phyloP scores from a whole-genome alignment of 176 grass and related monocot species.

The Oryza nivara region DNA sequence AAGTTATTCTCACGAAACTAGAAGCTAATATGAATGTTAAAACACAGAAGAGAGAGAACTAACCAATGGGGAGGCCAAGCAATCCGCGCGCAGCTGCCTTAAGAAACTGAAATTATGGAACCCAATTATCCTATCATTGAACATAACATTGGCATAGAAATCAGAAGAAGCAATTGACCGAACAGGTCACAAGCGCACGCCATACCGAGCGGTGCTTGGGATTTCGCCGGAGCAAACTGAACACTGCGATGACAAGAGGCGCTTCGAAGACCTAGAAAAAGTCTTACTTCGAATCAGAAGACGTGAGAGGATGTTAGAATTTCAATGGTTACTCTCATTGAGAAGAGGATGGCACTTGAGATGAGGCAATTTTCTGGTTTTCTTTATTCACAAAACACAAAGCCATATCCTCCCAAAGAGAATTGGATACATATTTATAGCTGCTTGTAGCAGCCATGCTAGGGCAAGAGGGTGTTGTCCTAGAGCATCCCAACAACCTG shows the following conservation, averaged over 20 bases:
- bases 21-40: conserved; percentile 23
- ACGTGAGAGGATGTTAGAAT: background rate
- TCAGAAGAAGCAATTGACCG: background rate
- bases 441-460: too few species aligned
- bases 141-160: background rate
- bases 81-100: conserved; percentile 61
- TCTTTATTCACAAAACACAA: too few species aligned
- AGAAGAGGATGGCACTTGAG: too few species aligned
- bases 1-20: background rate
- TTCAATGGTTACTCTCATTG: too few species aligned
- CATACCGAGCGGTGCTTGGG: conserved; percentile 52
- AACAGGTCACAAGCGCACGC: conserved; percentile 5
- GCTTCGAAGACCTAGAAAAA: conserved; percentile 63
- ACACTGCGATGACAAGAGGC: conserved; percentile 64
- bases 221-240: conserved; percentile 73
- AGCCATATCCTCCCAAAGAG: too few species aligned
- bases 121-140: conserved; percentile 19
- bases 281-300: background rate
- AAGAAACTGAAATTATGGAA: conserved; percentile 58
- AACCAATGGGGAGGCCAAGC: conserved; percentile 69
- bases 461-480: too few species aligned
- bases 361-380: too few species aligned
- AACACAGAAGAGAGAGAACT: conserved; percentile 19
- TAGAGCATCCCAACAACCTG: too few species aligned
- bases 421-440: too few species aligned